Conservation (phyloP, 2,329 filamentous ascomycete species). For the Fusarium dlaminii region DNA sequence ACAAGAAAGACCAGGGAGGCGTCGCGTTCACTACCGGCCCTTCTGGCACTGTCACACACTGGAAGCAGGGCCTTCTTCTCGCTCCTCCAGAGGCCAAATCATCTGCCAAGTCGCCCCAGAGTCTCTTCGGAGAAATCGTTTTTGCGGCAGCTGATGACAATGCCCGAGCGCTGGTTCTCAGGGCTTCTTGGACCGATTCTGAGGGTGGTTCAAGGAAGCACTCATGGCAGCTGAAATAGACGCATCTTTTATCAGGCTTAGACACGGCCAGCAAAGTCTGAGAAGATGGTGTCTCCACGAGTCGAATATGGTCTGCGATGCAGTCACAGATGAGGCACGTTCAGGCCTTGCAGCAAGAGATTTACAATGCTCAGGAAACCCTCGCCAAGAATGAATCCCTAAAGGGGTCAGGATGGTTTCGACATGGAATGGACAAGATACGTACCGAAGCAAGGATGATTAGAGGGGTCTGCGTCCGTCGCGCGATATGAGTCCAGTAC, state of each 20-base stretch:
- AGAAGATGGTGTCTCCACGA: neutral
- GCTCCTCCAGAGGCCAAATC: constrained; percentile 66
- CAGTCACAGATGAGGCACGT: constrained; percentile 75
- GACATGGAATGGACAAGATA: constrained; percentile 12
- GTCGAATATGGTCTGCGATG: neutral
- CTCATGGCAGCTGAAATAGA: constrained; percentile 61
- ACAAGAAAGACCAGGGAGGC: constrained; percentile 64
- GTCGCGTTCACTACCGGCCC: constrained; percentile 93
- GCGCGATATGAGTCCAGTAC: constrained; percentile 74
- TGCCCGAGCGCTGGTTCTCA: constrained; percentile 73
- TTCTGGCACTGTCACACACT: constrained; percentile 80
- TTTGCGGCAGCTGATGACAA: constrained; percentile 77
- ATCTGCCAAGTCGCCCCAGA: constrained; percentile 59
- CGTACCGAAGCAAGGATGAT: constrained; percentile 83
- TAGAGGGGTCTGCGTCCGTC: constrained; percentile 74
- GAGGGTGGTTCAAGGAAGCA: constrained; percentile 55
- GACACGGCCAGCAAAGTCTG: neutral
- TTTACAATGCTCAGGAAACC: constrained; percentile 93
- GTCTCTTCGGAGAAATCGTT: constrained; percentile 72
- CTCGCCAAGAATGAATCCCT: constrained; percentile 91
- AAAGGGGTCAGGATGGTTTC: constrained; percentile 10
- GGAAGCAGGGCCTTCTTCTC: constrained; percentile 84
- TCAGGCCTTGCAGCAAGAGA: constrained; percentile 78
- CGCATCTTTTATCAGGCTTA: neutral
- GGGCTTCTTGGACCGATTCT: constrained; percentile 67